A percentile compares a stretch with the other conserved stretches of the same genome.
Evolutionary conservation across 176 grass and related monocot genomes (phyloP).

Genomic region (Tillandsia fasciculata): DNA sequence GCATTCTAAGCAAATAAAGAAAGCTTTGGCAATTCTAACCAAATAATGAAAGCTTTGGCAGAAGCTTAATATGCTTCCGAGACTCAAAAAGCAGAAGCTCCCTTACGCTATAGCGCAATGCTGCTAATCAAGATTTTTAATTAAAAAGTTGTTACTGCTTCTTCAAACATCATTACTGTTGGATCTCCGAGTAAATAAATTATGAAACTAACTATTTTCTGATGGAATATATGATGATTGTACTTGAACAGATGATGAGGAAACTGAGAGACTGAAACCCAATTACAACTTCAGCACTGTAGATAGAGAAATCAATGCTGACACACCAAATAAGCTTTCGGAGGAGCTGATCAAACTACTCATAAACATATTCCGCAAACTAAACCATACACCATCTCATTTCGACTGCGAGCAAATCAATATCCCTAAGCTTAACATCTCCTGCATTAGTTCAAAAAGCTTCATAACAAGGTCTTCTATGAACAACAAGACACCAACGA

Average conservation of each 20-base stretch:
- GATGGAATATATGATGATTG: neutral
- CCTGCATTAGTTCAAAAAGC: slow-evolving; percentile 52
- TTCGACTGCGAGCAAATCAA: slow-evolving; percentile 21
- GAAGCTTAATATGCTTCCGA: too few species aligned
- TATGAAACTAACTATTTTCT: neutral
- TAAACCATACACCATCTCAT: slow-evolving; percentile 28
- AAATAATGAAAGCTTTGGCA: too few species aligned
- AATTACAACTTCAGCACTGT: neutral
- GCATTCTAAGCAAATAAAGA: too few species aligned
- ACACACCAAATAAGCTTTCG: slow-evolving; percentile 54
- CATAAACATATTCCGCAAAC: slow-evolving; percentile 68
- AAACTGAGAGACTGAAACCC: slow-evolving; percentile 19
- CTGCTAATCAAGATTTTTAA: too few species aligned
- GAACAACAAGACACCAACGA: slow-evolving; percentile 3
- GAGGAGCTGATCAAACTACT: slow-evolving; percentile 54
- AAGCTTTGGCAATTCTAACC: too few species aligned
- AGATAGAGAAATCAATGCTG: slow-evolving; percentile 25
- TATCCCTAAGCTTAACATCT: slow-evolving; percentile 45
- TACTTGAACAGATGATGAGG: slow-evolving; percentile 27
- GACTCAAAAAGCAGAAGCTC: too few species aligned
- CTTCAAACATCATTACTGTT: too few species aligned
- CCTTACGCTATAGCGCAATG: too few species aligned
- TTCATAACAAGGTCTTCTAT: slow-evolving; percentile 29
- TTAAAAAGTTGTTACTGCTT: too few species aligned
- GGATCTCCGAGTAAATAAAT: too few species aligned